Percentiles rank a stretch among this genome's conserved stretches.
phyloP scores from a whole-genome alignment of 345 rosid species.

The Gynandropsis gynandra region DNA sequence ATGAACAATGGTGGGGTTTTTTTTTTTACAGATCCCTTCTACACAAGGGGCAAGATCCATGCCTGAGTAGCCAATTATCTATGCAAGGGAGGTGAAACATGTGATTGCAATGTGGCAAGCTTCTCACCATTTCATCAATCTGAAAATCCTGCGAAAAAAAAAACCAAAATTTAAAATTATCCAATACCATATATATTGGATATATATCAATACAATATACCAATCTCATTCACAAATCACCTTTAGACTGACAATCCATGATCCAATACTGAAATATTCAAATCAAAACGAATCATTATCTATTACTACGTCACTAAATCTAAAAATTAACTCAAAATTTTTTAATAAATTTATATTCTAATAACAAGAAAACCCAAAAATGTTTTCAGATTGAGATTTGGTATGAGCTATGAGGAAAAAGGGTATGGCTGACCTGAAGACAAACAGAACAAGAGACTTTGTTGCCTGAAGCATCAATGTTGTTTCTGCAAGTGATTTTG shows the following conservation, averaged over 20 bases:
- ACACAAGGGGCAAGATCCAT: slow-evolving; percentile 93
- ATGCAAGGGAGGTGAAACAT: slow-evolving; percentile 96
- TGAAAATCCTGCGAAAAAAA: slow-evolving; percentile 68
- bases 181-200: no score
- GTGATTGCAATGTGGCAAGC: slow-evolving; percentile 96
- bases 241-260: no score
- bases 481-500: slow-evolving; percentile 55
- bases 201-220: no score
- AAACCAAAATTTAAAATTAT: no score
- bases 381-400: background rate
- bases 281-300: no score
- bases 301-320: no score
- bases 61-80: slow-evolving; percentile 91
- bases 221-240: no score
- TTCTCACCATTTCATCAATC: slow-evolving; percentile 76
- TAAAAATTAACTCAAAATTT: no score
- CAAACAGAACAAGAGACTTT: slow-evolving; percentile 87
- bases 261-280: no score
- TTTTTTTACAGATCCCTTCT: slow-evolving; percentile 66
- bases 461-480: slow-evolving; percentile 65
- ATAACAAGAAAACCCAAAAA: background rate
- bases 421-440: no score
- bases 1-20: no score
- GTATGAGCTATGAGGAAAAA: background rate
- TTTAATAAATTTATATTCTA: no score